Percentiles rank a stretch among this genome's conserved stretches.
phyloP scores from a whole-genome alignment of 345 rosid genomes.

The Nephelium lappaceum region DNA sequence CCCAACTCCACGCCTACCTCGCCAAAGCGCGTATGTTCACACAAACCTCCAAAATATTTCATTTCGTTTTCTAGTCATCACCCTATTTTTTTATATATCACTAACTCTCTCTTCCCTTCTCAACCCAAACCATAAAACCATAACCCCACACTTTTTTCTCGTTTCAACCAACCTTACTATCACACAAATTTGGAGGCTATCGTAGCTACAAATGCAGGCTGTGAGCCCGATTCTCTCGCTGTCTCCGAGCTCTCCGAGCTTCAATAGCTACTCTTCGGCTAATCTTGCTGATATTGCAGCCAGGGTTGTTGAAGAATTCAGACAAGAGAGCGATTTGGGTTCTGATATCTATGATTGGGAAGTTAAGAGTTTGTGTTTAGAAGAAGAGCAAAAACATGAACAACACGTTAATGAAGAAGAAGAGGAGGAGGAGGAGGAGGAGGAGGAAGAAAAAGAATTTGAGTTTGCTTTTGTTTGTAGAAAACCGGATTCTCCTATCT shows the following conservation, averaged over 20 bases:
- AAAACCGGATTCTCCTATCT: constrained; percentile 32
- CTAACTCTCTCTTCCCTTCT: not conserved
- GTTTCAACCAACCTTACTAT: not conserved
- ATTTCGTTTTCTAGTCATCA: not conserved
- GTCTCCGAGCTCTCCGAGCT: constrained; percentile 49
- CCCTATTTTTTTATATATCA: not conserved
- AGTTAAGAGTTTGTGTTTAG: not conserved
- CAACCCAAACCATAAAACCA: too few relatives aligned
- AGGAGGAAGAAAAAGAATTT: constrained; percentile 28
- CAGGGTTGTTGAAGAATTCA: constrained; percentile 48
- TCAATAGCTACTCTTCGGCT: constrained; percentile 40
- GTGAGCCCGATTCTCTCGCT: constrained; percentile 38
- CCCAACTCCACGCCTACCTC: not conserved
- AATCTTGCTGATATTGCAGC: constrained; percentile 54
- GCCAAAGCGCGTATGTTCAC: constrained; percentile 17
- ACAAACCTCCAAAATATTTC: not conserved
- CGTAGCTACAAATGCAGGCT: constrained; percentile 34
- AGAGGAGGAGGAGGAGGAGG: not conserved
- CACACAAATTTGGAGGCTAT: not conserved
- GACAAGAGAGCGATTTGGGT: constrained; percentile 20
- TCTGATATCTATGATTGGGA: constrained; percentile 3
- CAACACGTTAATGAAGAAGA: not conserved
- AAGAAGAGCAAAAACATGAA: not conserved
- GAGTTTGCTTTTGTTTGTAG: constrained; percentile 55
- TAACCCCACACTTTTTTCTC: not conserved